These are phyloP conservation scores for Leucocoprinus birnbaumii DNA, from an alignment of 768 basidiomycete species.

Conservation along the genomic window DNA sequence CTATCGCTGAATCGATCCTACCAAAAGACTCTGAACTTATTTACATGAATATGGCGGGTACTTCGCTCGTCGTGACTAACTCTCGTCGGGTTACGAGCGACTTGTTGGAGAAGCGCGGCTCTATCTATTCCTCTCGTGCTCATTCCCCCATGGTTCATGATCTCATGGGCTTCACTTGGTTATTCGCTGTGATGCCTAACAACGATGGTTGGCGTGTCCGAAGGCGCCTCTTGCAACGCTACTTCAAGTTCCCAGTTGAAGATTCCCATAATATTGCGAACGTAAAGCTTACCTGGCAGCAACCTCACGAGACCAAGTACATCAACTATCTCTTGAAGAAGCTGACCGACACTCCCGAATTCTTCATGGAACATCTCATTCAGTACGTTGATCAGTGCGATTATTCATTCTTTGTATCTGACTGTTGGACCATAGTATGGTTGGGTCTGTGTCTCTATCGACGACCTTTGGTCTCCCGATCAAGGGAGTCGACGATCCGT, in stretches of 20 bases:
- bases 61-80: slow-evolving; percentile 24
- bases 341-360: slow-evolving; percentile 26
- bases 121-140: slow-evolving; percentile 31
- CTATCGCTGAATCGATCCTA: neutral
- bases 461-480: slow-evolving; percentile 10
- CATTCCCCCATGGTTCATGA: slow-evolving; percentile 12
- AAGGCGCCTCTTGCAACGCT: slow-evolving; percentile 30
- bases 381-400: slow-evolving; percentile 6
- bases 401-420: neutral
- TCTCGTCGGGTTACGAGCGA: slow-evolving; percentile 29
- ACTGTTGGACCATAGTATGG: slow-evolving; percentile 11
- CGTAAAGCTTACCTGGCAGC: slow-evolving; percentile 23
- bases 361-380: slow-evolving; percentile 24
- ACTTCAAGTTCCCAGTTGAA: slow-evolving; percentile 27
- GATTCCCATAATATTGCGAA: slow-evolving; percentile 9
- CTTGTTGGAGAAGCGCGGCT: slow-evolving; percentile 35
- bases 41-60: slow-evolving; percentile 21
- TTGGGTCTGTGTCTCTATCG: slow-evolving; percentile 13
- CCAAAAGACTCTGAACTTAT: slow-evolving; percentile 24
- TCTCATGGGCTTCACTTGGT: slow-evolving; percentile 16
- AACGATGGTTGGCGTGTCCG: slow-evolving; percentile 13
- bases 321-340: slow-evolving; percentile 26
- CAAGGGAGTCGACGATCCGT: slow-evolving; percentile 36
- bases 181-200: slow-evolving; percentile 15
- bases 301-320: slow-evolving; percentile 23